These are phyloP conservation scores for Quercus alba DNA, from an alignment of 306 rosid genomes.

Conservation along the genomic window DNA sequence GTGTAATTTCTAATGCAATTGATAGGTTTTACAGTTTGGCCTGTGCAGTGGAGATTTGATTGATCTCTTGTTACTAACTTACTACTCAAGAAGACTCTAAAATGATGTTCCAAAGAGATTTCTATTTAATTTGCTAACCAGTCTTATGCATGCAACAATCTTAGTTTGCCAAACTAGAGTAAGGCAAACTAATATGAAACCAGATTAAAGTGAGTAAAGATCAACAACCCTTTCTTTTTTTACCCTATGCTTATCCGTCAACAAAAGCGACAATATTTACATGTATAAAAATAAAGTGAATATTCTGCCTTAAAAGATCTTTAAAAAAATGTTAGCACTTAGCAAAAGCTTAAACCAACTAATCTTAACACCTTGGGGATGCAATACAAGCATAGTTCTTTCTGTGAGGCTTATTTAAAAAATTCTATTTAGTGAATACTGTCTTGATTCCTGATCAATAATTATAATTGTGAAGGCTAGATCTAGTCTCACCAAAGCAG, in stretches of 20 bases:
- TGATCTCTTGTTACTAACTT: no score
- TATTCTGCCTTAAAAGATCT: background rate
- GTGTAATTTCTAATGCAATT: no score
- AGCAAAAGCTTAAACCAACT: background rate
- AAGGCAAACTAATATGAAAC: background rate
- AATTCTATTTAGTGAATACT: background rate
- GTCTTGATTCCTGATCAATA: background rate
- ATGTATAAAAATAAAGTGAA: no score
- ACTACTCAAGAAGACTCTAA: no score
- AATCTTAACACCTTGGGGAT: background rate
- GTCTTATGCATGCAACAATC: background rate
- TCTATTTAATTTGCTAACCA: background rate
- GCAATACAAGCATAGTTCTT: background rate
- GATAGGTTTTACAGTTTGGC: no score
- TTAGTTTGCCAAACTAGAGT: background rate
- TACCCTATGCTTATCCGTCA: background rate
- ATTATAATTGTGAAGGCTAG: background rate
- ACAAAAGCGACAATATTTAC: no score
- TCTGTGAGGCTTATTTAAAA: background rate
- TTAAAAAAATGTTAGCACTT: background rate
- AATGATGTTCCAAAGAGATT: background rate
- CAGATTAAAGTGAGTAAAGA: background rate
- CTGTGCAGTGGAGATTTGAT: no score
- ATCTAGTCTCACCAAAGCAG: background rate
- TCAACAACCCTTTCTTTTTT: background rate